These are phyloP conservation scores for Auriculariales sp. DNA, from an alignment of 768 basidiomycete species.

Conservation along the genomic window DNA sequence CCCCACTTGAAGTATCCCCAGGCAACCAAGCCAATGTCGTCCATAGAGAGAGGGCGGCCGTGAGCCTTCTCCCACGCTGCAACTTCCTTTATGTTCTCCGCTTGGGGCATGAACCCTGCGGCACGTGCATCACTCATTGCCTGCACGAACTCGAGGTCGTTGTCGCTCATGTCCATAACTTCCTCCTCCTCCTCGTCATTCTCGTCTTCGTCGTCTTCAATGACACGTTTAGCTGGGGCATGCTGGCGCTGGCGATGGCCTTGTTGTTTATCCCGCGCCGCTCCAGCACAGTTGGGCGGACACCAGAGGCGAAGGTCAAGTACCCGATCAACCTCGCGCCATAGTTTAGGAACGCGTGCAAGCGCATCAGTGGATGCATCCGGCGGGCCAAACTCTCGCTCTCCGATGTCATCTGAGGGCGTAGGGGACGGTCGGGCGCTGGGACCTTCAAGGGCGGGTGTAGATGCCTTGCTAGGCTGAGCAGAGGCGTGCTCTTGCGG, in stretches of 20 bases:
- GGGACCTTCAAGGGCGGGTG: not conserved
- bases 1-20: slow-evolving; percentile 91
- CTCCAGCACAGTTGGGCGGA: slow-evolving; percentile 17
- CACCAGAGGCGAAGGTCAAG: slow-evolving; percentile 64
- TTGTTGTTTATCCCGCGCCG: slow-evolving; percentile 11
- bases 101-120: slow-evolving; percentile 50
- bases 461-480: not conserved
- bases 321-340: slow-evolving; percentile 89
- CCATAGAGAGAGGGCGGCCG: slow-evolving; percentile 24
- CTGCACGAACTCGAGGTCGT: slow-evolving; percentile 16
- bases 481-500: slow-evolving; percentile 21
- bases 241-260: slow-evolving; percentile 9
- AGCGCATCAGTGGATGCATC: slow-evolving; percentile 48
- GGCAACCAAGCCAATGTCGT: slow-evolving; percentile 46
- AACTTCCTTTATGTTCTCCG: slow-evolving; percentile 38
- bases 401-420: slow-evolving; percentile 27
- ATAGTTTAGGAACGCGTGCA: slow-evolving; percentile 53
- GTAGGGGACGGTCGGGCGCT: slow-evolving; percentile 1
- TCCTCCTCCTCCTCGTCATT: slow-evolving; percentile 13
- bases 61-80: slow-evolving; percentile 44
- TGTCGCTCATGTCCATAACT: slow-evolving; percentile 16
- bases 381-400: slow-evolving; percentile 27
- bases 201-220: slow-evolving; percentile 14
- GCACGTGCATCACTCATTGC: slow-evolving; percentile 27
- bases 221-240: slow-evolving; percentile 16